Evolutionary conservation across 768 basidiomycete species (phyloP).

Genomic region (Tremella yokohamensis): DNA sequence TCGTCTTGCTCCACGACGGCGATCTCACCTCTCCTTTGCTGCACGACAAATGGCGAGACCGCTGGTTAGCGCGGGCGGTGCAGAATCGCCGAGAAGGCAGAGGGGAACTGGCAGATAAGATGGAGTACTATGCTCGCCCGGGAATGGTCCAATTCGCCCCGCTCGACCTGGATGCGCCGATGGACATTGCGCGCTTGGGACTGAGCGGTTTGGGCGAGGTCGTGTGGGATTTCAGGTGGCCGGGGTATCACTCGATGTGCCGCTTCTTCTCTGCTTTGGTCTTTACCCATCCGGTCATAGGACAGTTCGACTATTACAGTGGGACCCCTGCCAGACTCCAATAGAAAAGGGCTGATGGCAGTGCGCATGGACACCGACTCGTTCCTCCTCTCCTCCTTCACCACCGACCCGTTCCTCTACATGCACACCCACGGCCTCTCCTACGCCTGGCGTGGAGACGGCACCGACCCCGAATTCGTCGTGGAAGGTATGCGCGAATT

Average conservation of each 20-base stretch:
- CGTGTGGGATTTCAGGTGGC: no score
- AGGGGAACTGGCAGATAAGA: no score
- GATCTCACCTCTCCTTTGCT: conserved; percentile 1
- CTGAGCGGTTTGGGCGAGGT: not conserved
- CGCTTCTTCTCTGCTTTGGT: conserved; percentile 5
- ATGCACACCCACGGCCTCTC: not conserved
- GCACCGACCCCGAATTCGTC: not conserved
- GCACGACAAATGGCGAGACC: not conserved
- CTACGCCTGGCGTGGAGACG: not conserved
- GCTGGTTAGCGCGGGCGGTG: not conserved
- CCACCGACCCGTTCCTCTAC: conserved; percentile 1
- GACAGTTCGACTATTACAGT: conserved; percentile 11
- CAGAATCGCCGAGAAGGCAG: no score
- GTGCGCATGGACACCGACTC: conserved; percentile 13
- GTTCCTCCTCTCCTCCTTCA: not conserved
- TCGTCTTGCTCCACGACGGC: conserved; percentile 4
- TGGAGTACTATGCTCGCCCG: no score
- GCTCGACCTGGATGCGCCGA: conserved; percentile 3
- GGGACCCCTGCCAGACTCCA: not conserved
- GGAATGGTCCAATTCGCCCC: not conserved
- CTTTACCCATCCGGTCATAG: conserved; percentile 9
- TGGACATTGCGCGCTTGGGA: not conserved
- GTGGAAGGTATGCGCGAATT: not conserved
- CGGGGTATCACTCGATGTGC: conserved; percentile 12
- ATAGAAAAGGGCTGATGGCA: not conserved